Evolutionary conservation across 73 alveolate species (phyloP), one percentile per base, ranked within the genome.

Genomic region (Blepharisma stoltei): DNA sequence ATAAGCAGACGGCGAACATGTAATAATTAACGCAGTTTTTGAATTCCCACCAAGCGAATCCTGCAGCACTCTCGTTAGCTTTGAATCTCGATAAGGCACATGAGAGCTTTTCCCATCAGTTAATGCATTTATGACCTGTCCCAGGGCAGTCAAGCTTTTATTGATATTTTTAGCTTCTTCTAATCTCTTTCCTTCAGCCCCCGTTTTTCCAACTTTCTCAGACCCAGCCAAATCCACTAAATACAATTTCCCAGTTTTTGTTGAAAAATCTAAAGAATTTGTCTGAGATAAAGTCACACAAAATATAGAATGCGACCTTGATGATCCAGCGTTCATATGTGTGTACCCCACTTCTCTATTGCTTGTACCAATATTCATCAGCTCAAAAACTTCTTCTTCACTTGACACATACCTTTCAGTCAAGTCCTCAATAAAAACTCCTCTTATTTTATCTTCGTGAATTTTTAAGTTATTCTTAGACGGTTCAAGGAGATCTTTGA

Each of bases 291-390:
- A 92, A 21, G 93, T 88, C 0, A 95, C 88, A 43, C 89, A 82
- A 82, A 96, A 96, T 46, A 96, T 54, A 6, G 98, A 91, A 88
- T 96, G 99, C 4, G 97, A 85, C 76, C 99, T 73, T 5, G 98
- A 93, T 5, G 97, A 87, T 80, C 90, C 92, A 50, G 89, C 98
- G 71, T 96, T 96, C 99, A 96, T 96, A 81, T 97, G 86, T 0
- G 99, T 96, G 0, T 97, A 98, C 25, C 99, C 97, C 25, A 96
- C 93, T 6, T 97, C 87, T 70, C 99, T 83, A 82, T 96, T 96
- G 43, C 86, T 81, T 23, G 97, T 76, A 0, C 99, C 99, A 18
- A 95, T 92, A 47, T 87, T 78, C 95, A 96, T 95, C 11, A 96
- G 95, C 6, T 91, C 91, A 54, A 86, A 77, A 98, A 96, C 95